Evolutionary conservation across 2,329 filamentous ascomycete genomes (phyloP).

Genomic region (Trichoderma simmonsii): DNA sequence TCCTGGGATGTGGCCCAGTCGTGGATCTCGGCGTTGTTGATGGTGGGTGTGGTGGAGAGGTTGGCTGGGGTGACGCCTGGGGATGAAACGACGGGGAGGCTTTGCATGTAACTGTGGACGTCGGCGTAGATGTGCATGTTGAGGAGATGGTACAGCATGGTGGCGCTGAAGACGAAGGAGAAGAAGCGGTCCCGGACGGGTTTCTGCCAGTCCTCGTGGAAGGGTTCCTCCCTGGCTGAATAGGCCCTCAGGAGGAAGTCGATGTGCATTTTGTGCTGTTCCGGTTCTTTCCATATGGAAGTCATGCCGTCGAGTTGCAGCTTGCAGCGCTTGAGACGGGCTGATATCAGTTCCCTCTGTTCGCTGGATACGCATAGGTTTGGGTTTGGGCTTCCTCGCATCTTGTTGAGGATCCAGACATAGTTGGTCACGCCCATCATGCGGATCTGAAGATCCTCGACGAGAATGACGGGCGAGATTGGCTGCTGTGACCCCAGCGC

Average conservation of each 20-base stretch:
- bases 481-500: conserved; percentile 28
- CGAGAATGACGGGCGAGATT: conserved; percentile 27
- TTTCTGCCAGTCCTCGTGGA: conserved; percentile 25
- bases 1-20: conserved; percentile 32
- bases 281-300: conserved; percentile 20
- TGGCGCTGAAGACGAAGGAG: conserved; percentile 31
- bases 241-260: conserved; percentile 29
- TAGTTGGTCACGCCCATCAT: conserved; percentile 31
- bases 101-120: conserved; percentile 28
- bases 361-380: conserved; percentile 8
- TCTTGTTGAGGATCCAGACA: conserved; percentile 32
- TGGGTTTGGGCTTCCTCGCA: conserved; percentile 25
- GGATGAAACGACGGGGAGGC: conserved; percentile 22
- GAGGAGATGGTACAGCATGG: conserved; percentile 38
- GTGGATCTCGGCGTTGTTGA: conserved; percentile 23
- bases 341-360: conserved; percentile 7
- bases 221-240: conserved; percentile 28
- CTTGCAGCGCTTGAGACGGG: conserved; percentile 21
- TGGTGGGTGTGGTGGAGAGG: conserved; percentile 18
- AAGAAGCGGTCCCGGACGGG: conserved; percentile 30
- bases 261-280: conserved; percentile 20
- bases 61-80: conserved; percentile 17
- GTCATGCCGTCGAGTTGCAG: conserved; percentile 23
- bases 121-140: conserved; percentile 37
- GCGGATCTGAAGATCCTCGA: conserved; percentile 36